Percentiles rank a stretch among this genome's conserved stretches.
phyloP scores from a whole-genome alignment of 495 filamentous ascomycete species.

The Trichoderma orchidacearum region DNA sequence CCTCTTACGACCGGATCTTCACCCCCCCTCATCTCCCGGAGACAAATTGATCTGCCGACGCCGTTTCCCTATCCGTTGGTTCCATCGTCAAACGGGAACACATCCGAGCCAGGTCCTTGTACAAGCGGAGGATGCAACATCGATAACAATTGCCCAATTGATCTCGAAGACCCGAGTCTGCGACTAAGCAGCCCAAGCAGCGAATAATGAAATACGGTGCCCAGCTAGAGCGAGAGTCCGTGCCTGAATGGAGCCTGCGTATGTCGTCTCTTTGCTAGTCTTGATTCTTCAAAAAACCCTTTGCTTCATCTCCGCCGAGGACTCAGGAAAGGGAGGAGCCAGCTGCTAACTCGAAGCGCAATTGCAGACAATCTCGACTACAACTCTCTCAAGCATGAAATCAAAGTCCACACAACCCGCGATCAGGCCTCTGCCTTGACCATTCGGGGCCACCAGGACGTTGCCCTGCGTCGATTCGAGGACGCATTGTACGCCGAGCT shows the following conservation, averaged over 20 bases:
- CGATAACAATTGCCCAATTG: background rate
- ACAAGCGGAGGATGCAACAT: background rate
- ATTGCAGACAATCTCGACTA: slow-evolving; percentile 56
- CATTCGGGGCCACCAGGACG: slow-evolving; percentile 47
- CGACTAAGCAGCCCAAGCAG: background rate
- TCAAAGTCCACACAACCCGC: slow-evolving; percentile 53
- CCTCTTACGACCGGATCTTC: background rate
- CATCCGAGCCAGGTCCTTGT: background rate
- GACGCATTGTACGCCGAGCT: slow-evolving; percentile 47
- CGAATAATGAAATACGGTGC: slow-evolving; percentile 54
- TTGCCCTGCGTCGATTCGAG: slow-evolving; percentile 42
- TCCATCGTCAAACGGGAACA: background rate
- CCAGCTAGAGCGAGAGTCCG: slow-evolving; percentile 64
- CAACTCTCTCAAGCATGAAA: slow-evolving; percentile 58
- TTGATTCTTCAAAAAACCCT: too few species aligned
- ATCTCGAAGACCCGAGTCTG: background rate
- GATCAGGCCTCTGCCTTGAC: slow-evolving; percentile 47
- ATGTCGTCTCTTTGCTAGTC: slow-evolving; percentile 21
- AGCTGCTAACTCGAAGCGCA: background rate
- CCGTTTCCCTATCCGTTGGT: background rate
- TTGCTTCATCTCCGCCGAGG: background rate
- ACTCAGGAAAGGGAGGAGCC: background rate
- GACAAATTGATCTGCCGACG: background rate
- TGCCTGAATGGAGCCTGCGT: slow-evolving; percentile 81
- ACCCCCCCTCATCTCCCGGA: background rate